Evolutionary conservation across 2,329 filamentous ascomycete species (phyloP).

Genomic region (Byssochlamys sp.): DNA sequence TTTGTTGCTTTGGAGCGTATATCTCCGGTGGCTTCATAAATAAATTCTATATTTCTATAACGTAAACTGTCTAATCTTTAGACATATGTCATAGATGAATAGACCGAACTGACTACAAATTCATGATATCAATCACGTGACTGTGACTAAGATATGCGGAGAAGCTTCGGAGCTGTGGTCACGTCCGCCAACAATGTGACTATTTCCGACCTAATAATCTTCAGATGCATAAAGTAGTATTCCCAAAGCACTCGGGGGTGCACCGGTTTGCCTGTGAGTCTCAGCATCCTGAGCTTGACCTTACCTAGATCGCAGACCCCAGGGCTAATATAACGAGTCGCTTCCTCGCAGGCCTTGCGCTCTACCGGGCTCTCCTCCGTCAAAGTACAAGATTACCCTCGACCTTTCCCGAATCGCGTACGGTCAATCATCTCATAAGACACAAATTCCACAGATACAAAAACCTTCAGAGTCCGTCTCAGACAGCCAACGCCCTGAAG

Average conservation of each 20-base stretch:
- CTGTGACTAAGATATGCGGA: neutral
- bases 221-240: constrained; percentile 29
- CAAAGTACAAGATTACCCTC: constrained; percentile 27
- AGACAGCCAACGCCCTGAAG: constrained; percentile 28
- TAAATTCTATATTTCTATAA: neutral
- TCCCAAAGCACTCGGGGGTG: constrained; percentile 25
- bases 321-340: neutral
- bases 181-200: neutral
- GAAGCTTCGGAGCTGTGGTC: neutral
- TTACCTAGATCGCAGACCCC: neutral
- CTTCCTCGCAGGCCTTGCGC: constrained; percentile 28
- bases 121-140: constrained; percentile 2
- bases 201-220: neutral
- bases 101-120: neutral
- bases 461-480: constrained; percentile 29
- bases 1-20: constrained; percentile 11
- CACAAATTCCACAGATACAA: constrained; percentile 32
- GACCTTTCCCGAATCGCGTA: constrained; percentile 12
- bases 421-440: constrained; percentile 22
- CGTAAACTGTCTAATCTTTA: neutral
- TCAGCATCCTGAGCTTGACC: neutral
- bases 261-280: constrained; percentile 38
- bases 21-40: neutral
- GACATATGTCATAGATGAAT: neutral
- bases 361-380: constrained; percentile 38